These are phyloP conservation scores for Withania somnifera DNA, from an alignment of 305 asterid species.

Conservation along the genomic window DNA sequence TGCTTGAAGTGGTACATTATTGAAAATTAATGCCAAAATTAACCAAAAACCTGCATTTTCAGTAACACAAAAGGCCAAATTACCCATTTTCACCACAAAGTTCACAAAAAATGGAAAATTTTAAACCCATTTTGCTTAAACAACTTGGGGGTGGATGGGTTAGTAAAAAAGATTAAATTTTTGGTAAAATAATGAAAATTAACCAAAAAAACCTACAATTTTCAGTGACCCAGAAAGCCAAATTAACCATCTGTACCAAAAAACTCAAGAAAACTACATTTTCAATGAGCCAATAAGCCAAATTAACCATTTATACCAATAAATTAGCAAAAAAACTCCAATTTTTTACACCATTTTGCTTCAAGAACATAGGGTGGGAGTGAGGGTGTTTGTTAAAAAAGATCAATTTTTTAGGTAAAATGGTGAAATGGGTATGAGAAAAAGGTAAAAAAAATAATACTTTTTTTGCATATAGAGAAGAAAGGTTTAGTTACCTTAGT, in stretches of 20 bases:
- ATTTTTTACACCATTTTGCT: not conserved
- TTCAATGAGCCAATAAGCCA: not conserved
- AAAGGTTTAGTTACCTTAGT: constrained; percentile 17
- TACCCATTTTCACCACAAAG: too few species aligned
- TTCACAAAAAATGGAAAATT: too few species aligned
- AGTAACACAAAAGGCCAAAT: too few species aligned
- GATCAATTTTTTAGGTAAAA: not conserved
- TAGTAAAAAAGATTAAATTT: too few species aligned
- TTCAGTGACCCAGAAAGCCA: not conserved
- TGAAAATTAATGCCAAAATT: too few species aligned
- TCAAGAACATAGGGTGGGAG: not conserved
- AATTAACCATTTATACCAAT: not conserved
- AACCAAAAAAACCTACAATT: not conserved
- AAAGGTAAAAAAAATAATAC: not conserved
- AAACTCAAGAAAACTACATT: not conserved
- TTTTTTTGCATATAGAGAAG: not conserved
- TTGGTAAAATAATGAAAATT: not conserved
- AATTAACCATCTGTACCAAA: not conserved
- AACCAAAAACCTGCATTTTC: too few species aligned
- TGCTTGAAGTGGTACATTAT: too few species aligned
- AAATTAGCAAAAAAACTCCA: not conserved
- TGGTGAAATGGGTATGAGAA: constrained; percentile 5
- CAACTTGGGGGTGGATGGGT: too few species aligned
- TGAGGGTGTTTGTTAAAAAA: not conserved
- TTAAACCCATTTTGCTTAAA: too few species aligned